Conservation (phyloP, 768 basidiomycete species). For the Auricularia cornea region DNA sequence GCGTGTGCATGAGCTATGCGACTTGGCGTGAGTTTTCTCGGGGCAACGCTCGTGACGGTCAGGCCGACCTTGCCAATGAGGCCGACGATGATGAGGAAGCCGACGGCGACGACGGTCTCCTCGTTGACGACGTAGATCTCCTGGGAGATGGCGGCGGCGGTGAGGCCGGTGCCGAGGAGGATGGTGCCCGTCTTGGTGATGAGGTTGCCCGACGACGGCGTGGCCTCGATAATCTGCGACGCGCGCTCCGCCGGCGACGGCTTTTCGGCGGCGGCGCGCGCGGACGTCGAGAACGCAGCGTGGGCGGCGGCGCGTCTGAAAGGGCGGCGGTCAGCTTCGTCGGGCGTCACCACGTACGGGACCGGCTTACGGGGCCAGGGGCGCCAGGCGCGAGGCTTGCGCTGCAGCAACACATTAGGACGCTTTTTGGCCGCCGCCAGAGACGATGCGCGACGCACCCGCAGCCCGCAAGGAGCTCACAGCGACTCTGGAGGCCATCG, state of each 20-base stretch:
- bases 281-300: constrained; percentile 39
- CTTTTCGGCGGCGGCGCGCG: constrained; percentile 31
- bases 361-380: constrained; percentile 35
- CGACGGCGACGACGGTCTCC: constrained; percentile 83
- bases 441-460: constrained; percentile 2
- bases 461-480: constrained; percentile 16
- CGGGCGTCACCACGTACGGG: constrained; percentile 37
- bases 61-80: constrained; percentile 64
- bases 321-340: constrained; percentile 7
- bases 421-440: not conserved
- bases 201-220: constrained; percentile 76
- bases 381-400: constrained; percentile 14
- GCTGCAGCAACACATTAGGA: not conserved
- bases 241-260: constrained; percentile 82
- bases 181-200: constrained; percentile 94
- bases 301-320: constrained; percentile 41
- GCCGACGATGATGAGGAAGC: constrained; percentile 73
- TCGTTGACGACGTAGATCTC: constrained; percentile 98
- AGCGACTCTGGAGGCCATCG: constrained; percentile 23
- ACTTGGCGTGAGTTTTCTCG: not conserved
- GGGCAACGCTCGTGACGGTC: not conserved
- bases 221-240: constrained; percentile 78
- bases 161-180: constrained; percentile 79
- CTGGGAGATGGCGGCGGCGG: constrained; percentile 89
- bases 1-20: constrained; percentile 62